phyloP scores from a whole-genome alignment of 78 protist genomes.

The Anaeramoeba ignava region DNA sequence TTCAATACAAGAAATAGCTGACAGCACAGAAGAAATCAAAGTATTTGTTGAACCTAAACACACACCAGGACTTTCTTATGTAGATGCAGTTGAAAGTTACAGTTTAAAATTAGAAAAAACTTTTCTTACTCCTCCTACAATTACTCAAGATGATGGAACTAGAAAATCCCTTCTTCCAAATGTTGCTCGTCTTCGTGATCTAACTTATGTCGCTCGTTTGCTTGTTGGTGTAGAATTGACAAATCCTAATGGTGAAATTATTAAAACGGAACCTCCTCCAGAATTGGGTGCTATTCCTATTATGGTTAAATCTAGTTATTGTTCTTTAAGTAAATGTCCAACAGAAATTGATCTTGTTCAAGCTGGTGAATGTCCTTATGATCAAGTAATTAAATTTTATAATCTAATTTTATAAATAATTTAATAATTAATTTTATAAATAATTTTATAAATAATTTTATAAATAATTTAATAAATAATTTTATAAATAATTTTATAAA shows the following conservation, averaged over 20 bases:
- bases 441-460: no score
- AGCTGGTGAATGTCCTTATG: slow-evolving; percentile 92
- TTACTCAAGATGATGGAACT: slow-evolving; percentile 2
- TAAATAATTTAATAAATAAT: no score
- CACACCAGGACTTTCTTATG: not conserved
- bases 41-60: slow-evolving; percentile 1
- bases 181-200: slow-evolving; percentile 85
- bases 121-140: slow-evolving; percentile 8
- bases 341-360: slow-evolving; percentile 29
- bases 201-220: slow-evolving; percentile 49
- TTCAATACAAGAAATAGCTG: slow-evolving; percentile 76
- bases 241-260: not conserved
- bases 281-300: slow-evolving; percentile 80
- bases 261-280: not conserved
- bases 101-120: slow-evolving; percentile 22
- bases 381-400: slow-evolving; percentile 37
- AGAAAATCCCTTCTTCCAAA: slow-evolving; percentile 56
- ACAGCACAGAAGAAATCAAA: slow-evolving; percentile 32
- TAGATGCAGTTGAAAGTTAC: not conserved
- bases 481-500: no score
- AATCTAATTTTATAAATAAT: not conserved
- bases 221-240: not conserved
- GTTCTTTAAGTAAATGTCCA: slow-evolving; percentile 43
- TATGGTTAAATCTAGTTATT: slow-evolving; percentile 86
- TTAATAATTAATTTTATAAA: no score